Percentiles rank a stretch among this genome's conserved stretches.
Evolutionary conservation across 2,329 filamentous ascomycete species (phyloP).

Genomic region (Blastomyces gilchristii): DNA sequence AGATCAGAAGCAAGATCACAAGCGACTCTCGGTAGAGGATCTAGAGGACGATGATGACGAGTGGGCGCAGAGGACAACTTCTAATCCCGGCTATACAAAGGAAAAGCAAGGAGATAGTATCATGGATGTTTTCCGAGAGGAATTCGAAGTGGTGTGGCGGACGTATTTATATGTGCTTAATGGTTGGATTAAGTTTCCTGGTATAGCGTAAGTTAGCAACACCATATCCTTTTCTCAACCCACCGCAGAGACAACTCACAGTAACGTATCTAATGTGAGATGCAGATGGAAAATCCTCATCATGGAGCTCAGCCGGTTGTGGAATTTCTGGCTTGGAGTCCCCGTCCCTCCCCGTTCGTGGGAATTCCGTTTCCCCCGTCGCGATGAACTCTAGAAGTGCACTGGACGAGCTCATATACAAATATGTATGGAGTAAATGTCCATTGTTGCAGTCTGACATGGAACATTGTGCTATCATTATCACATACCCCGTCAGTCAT

Average conservation of each 20-base stretch:
- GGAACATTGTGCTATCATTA: not conserved
- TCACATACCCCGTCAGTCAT: not conserved
- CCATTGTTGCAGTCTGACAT: not conserved
- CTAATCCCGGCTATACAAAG: constrained; percentile 8
- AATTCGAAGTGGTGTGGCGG: constrained; percentile 53
- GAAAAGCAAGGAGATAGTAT: constrained; percentile 33
- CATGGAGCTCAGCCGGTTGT: constrained; percentile 46
- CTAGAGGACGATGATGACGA: constrained; percentile 34
- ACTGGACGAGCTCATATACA: not conserved
- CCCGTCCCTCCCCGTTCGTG: constrained; percentile 48
- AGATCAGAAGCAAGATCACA: constrained; percentile 26
- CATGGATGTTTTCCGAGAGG: constrained; percentile 50
- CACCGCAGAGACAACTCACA: not conserved
- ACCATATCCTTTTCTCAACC: not conserved
- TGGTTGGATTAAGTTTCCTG: constrained; percentile 61
- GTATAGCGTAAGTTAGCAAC: constrained; percentile 51
- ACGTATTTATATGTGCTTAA: constrained; percentile 56
- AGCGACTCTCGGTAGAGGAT: constrained; percentile 16
- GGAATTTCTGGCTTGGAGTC: constrained; percentile 54
- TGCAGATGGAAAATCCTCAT: constrained; percentile 43
- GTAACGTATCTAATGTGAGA: constrained; percentile 13
- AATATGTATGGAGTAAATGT: not conserved
- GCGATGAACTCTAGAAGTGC: constrained; percentile 34
- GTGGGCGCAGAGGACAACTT: constrained; percentile 15
- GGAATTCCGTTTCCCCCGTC: constrained; percentile 40